Base-by-base conservation (phyloP, 2,329 filamentous ascomycete genomes). In the Talaromyces funiculosus region DNA sequence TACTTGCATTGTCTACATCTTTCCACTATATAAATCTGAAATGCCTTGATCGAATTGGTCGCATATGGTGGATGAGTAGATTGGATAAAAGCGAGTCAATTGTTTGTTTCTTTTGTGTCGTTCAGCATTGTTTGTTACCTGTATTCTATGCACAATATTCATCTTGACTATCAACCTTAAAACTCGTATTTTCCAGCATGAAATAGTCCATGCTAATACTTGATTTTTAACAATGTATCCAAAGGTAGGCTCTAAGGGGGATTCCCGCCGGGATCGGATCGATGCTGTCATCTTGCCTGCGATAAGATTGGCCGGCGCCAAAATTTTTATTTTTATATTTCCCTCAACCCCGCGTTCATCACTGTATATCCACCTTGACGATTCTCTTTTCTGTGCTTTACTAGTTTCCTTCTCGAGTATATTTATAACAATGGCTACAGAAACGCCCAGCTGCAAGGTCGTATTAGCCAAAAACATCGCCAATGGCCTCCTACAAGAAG, bases 391-490 rank as follows among this genome's bases (percentile, higher is more conserved):
- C 8, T 35, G n/a, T n/a, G n/a, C n/a, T 35, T 1, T 26, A 1
- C 29, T 58, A 8, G 20, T 49, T 53, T 42, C 1, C 4, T 42
- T 14, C 6, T 40, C 14, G 18, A 29, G n/a, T 38, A 37, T 54
- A 40, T 26, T 18, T 6, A 8, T 10, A 18, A 18, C 31, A 54
- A 54, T 54, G 51, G 33, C 51, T 16, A 7, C 51, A 40, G 51
- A 54, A 54, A 8, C 51, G 1, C 51, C 51, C 8, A 38, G 33
- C 71, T 97, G 94, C 85, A 97, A 96, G 84, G 92, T 97, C 74
- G 84, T 97, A 69, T 85, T 96, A 67, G 90, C 93, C 62, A 89
- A 89, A 67, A 89, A 87, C 67, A 92, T 99, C 70, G 91, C 92
- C 66, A 94, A 92, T 78, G 82, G 82, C 59, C 82, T 97, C 56